Evolutionary conservation across 2,329 filamentous ascomycete genomes (phyloP).

Genomic region (Aspergillus nomiae): DNA sequence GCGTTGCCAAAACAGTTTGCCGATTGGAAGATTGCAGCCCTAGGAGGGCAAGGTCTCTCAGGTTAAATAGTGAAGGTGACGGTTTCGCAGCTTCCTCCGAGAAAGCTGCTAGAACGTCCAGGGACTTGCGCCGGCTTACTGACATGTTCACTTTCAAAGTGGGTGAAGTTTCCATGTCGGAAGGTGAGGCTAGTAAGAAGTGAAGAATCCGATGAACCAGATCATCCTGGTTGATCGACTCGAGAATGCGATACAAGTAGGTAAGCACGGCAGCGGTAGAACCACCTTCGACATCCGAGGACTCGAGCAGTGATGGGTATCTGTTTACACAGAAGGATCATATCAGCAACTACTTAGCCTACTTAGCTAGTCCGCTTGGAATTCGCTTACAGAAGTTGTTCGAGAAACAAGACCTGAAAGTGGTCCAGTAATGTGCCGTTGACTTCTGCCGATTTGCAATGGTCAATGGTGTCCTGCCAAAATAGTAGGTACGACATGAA

Average conservation of each 20-base stretch:
- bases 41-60: constrained; percentile 86
- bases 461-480: constrained; percentile 97
- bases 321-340: constrained; percentile 45
- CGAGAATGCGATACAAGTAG: constrained; percentile 86
- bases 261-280: constrained; percentile 95
- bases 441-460: constrained; percentile 88
- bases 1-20: constrained; percentile 85
- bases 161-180: constrained; percentile 38
- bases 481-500: constrained; percentile 95
- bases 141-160: constrained; percentile 60
- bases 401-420: constrained; percentile 93
- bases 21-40: constrained; percentile 81
- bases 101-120: constrained; percentile 81
- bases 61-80: constrained; percentile 86
- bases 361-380: not conserved
- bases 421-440: constrained; percentile 92
- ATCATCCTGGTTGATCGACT: constrained; percentile 88
- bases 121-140: constrained; percentile 76
- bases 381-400: constrained; percentile 81
- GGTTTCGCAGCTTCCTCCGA: constrained; percentile 72
- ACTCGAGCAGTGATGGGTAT: constrained; percentile 93
- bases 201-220: constrained; percentile 92
- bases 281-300: constrained; percentile 93
- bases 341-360: not conserved
- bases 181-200: constrained; percentile 81